Evolutionary conservation across 306 rosid species (phyloP), one percentile per base, ranked within the genome.

Genomic region (Quercus bicolor): DNA sequence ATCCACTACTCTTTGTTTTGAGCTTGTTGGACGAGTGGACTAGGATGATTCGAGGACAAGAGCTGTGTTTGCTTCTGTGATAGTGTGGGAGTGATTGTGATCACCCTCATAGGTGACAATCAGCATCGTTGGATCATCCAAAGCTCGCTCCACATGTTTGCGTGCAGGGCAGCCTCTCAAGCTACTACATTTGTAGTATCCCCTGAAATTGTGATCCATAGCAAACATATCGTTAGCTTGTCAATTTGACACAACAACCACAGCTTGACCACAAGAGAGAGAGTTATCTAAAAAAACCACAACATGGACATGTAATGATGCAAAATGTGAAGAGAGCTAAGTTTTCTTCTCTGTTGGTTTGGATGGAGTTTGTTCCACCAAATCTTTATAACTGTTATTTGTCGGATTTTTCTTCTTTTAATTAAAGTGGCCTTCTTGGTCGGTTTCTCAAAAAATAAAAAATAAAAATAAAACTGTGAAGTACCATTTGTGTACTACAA

Each of bases 101-200:
- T 91, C 94, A 70, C 89, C 88, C 79, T 93, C 98, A 76, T 93
- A 93, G 21, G 97, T 93, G 9, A 93, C 97, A 29, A 93, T 82
- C 33, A 93, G 88, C 97, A 93, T 93, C 69, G 79, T 55, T 4
- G 93, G 88, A 84, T 93, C 97, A 74, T 93, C 98, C 77, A 85
- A 59, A 68, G 97, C 98, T 19, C 98, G 87, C 87, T 91, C 98
- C 81, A 93, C 98, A 72, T 89, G 98, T 78, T 93, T 93, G 54
- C 97, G 81, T 40, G 98, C 98, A 1, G 94, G 93, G 68, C 98
- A 93, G 0, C 97, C 98, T 73, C 90, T 91, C 79, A 86, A 75
- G 69, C 92, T 93, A 19, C 94, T 87, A 29, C 98, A 93, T 77
- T 93, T 93, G 93, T 91, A 93, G 60, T 93, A 93, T 11, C 98